Percentiles rank a stretch among this genome's conserved stretches.
phyloP scores from a whole-genome alignment of 768 basidiomycete species.

The Hygrophorus pudorinus region DNA sequence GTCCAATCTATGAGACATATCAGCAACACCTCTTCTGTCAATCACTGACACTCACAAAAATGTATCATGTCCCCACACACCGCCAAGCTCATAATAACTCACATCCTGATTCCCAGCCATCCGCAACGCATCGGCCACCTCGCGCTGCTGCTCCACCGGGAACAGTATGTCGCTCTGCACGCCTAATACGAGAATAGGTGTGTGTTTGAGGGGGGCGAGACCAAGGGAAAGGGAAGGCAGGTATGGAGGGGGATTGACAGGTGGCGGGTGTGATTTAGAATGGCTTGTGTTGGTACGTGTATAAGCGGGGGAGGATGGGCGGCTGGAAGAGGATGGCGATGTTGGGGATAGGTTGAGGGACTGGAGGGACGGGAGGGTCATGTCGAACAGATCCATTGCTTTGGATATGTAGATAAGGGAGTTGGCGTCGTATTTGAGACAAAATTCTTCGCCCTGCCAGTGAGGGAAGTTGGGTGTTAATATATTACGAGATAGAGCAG shows the following conservation, averaged over 20 bases:
- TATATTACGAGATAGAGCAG: slow-evolving; percentile 38
- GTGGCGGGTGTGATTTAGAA: slow-evolving; percentile 65
- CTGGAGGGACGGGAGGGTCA: slow-evolving; percentile 69
- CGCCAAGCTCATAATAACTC: slow-evolving; percentile 94
- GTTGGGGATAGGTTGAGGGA: slow-evolving; percentile 47
- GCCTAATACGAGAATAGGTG: slow-evolving; percentile 79
- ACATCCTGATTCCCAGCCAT: slow-evolving; percentile 84
- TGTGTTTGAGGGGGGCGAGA: slow-evolving; percentile 69
- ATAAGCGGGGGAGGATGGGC: slow-evolving; percentile 11
- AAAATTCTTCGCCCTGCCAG: slow-evolving; percentile 83
- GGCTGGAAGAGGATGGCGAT: slow-evolving; percentile 13
- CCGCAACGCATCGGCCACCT: slow-evolving; percentile 85
- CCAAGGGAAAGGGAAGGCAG: slow-evolving; percentile 70
- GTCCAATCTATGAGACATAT: slow-evolving; percentile 47
- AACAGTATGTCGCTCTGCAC: slow-evolving; percentile 97
- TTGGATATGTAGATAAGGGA: slow-evolving; percentile 98
- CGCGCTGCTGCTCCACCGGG: slow-evolving; percentile 94
- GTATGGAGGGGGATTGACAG: slow-evolving; percentile 63
- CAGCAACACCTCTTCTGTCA: not conserved
- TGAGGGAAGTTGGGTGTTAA: slow-evolving; percentile 17
- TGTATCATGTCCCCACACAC: slow-evolving; percentile 99
- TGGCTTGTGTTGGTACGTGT: slow-evolving; percentile 30
- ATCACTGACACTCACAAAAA: slow-evolving; percentile 58
- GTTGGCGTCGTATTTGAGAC: slow-evolving; percentile 98
- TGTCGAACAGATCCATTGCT: slow-evolving; percentile 98